Conservation (phyloP, 352 stramenopile genomes). For the Pythium sukuiense region DNA sequence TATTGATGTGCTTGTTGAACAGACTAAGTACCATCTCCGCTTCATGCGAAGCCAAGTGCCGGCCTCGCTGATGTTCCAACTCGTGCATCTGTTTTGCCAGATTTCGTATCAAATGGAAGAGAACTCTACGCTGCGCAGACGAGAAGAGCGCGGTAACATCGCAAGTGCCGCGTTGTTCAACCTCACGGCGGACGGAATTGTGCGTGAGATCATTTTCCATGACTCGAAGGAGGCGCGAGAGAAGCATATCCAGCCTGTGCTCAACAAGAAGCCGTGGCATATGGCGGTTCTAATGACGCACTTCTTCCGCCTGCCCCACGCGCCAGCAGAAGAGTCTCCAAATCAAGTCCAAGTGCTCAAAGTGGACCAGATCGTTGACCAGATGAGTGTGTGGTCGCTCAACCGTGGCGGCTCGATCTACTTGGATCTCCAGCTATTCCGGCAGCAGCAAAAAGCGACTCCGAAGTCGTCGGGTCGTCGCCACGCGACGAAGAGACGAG, state of each 20-base stretch:
- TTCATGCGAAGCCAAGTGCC: conserved; percentile 83
- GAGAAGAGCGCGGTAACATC: conserved; percentile 76
- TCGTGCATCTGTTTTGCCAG: conserved; percentile 83
- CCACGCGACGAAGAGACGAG: conserved; percentile 45
- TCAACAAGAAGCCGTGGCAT: conserved; percentile 88
- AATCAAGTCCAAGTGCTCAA: conserved; percentile 84
- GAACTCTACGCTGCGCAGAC: conserved; percentile 76
- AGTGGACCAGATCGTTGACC: conserved; percentile 86
- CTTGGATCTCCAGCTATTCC: conserved; percentile 85
- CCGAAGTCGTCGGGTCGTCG: conserved; percentile 35
- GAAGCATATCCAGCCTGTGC: conserved; percentile 81
- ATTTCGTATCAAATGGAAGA: conserved; percentile 89
- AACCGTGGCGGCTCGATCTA: conserved; percentile 86
- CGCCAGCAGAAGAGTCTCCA: conserved; percentile 65
- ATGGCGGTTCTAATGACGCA: conserved; percentile 82
- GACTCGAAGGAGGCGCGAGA: conserved; percentile 85
- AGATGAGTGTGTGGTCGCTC: conserved; percentile 86
- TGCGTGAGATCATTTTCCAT: conserved; percentile 85
- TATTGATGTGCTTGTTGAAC: conserved; percentile 3
- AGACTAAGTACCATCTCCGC: conserved; percentile 86
- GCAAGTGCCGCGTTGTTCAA: conserved; percentile 85
- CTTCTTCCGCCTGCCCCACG: conserved; percentile 75
- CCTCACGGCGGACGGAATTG: conserved; percentile 82
- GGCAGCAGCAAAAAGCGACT: conserved; percentile 78
- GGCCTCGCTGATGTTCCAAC: conserved; percentile 76